Conservation (phyloP, 768 basidiomycete genomes). For the Xerocomus brunneocitrinus region DNA sequence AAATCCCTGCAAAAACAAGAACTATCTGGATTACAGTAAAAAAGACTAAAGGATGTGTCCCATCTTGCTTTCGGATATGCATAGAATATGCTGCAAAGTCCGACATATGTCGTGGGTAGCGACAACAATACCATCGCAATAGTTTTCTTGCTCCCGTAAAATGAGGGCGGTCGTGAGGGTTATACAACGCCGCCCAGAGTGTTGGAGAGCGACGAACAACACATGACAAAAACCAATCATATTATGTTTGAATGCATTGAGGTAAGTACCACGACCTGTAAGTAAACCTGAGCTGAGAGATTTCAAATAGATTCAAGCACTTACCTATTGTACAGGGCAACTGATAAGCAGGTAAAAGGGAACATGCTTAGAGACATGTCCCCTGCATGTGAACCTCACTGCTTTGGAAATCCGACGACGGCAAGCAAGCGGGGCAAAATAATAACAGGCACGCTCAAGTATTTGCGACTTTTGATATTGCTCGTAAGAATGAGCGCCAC, state of each 20-base stretch:
- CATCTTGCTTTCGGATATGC: slow-evolving; percentile 36
- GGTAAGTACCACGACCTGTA: neutral
- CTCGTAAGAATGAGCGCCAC: slow-evolving; percentile 84
- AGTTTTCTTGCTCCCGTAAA: slow-evolving; percentile 84
- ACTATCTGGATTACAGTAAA: neutral
- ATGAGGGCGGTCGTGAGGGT: slow-evolving; percentile 86
- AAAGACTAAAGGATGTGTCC: slow-evolving; percentile 19
- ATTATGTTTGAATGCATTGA: slow-evolving; percentile 2
- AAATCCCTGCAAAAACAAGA: neutral
- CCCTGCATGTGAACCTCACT: slow-evolving; percentile 51
- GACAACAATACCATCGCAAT: slow-evolving; percentile 23
- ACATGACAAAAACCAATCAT: neutral
- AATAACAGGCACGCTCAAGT: slow-evolving; percentile 30
- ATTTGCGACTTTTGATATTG: slow-evolving; percentile 45
- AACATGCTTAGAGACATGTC: slow-evolving; percentile 26
- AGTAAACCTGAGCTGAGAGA: neutral
- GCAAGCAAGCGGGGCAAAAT: slow-evolving; percentile 39
- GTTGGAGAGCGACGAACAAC: slow-evolving; percentile 67
- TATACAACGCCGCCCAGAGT: slow-evolving; percentile 84
- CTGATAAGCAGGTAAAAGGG: neutral
- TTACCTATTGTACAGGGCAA: slow-evolving; percentile 13
- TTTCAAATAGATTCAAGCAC: neutral
- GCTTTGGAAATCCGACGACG: slow-evolving; percentile 27
- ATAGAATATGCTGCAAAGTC: slow-evolving; percentile 23
- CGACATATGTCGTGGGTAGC: slow-evolving; percentile 35